Percentiles rank a stretch among this genome's conserved stretches.
Conservation (phyloP, 83 land plant genomes). For the Isoetes engelmannii region DNA sequence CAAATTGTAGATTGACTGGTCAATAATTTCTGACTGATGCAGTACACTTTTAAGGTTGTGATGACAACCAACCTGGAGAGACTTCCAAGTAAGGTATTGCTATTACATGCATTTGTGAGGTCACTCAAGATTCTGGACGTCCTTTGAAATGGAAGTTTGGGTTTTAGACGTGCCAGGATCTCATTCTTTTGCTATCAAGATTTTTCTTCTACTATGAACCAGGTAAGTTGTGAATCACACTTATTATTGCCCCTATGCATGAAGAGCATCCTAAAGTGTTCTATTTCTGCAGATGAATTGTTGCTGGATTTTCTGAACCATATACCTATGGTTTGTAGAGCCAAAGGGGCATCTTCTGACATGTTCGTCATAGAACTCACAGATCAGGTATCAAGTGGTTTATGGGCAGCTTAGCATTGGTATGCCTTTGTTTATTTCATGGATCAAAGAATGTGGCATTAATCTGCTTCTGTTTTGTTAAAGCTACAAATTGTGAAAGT, state of each 20-base stretch:
- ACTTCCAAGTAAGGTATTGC: neutral
- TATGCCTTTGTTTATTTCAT: neutral
- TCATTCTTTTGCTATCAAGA: constrained; percentile 73
- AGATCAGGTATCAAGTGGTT: constrained; percentile 57
- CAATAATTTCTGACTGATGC: constrained; percentile 3
- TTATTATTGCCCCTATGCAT: too few species aligned
- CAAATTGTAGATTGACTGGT: too few species aligned
- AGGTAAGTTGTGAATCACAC: constrained; percentile 33
- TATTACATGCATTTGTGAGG: neutral
- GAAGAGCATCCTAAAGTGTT: neutral
- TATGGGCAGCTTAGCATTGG: neutral
- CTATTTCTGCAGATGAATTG: constrained; percentile 48
- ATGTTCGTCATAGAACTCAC: constrained; percentile 81
- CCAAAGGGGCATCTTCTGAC: constrained; percentile 72
- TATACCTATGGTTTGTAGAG: constrained; percentile 54
- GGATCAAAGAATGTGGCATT: neutral
- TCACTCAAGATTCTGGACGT: too few species aligned
- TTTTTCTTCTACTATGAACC: constrained; percentile 69
- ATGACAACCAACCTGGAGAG: neutral
- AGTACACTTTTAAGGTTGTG: constrained; percentile 62
- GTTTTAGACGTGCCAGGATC: constrained; percentile 60
- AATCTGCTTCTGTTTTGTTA: neutral
- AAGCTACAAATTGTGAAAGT: constrained; percentile 96
- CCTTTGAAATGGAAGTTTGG: too few species aligned
- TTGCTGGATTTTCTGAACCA: constrained; percentile 52